Conservation (phyloP, 2,329 filamentous ascomycete species). For the Fusarium anthophilum region DNA sequence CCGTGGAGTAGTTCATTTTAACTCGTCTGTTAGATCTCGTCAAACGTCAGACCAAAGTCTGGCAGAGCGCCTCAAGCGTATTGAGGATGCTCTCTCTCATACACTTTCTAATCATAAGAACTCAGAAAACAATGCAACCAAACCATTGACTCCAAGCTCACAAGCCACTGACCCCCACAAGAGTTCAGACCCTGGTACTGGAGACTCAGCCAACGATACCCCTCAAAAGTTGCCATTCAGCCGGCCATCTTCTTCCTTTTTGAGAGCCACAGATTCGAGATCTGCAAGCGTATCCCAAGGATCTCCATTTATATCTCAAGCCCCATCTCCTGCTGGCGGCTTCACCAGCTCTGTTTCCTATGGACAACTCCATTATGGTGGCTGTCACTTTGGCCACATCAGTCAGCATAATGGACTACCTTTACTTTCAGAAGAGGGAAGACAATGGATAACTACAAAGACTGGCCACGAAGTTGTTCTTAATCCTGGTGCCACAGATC, state of each 20-base stretch:
- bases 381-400: conserved; percentile 37
- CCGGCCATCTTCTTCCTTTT: background rate
- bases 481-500: background rate
- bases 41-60: conserved; percentile 28
- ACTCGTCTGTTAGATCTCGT: conserved; percentile 10
- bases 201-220: background rate
- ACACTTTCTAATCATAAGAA: conserved; percentile 15
- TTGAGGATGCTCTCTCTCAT: conserved; percentile 34
- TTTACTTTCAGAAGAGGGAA: conserved; percentile 32
- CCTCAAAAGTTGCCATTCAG: background rate
- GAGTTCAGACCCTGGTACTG: background rate
- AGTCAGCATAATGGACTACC: conserved; percentile 40
- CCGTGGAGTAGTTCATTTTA: background rate
- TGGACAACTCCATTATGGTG: conserved; percentile 38
- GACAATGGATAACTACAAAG: conserved; percentile 29
- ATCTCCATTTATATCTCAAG: background rate
- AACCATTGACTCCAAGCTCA: conserved; percentile 6
- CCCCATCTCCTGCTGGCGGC: background rate
- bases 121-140: background rate
- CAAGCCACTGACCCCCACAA: background rate
- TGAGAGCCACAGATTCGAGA: background rate
- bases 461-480: conserved; percentile 26
- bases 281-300: conserved; percentile 1
- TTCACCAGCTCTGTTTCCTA: conserved; percentile 27
- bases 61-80: conserved; percentile 31